phyloP scores from a whole-genome alignment of 345 rosid genomes.

The Geranium rotundifolium region DNA sequence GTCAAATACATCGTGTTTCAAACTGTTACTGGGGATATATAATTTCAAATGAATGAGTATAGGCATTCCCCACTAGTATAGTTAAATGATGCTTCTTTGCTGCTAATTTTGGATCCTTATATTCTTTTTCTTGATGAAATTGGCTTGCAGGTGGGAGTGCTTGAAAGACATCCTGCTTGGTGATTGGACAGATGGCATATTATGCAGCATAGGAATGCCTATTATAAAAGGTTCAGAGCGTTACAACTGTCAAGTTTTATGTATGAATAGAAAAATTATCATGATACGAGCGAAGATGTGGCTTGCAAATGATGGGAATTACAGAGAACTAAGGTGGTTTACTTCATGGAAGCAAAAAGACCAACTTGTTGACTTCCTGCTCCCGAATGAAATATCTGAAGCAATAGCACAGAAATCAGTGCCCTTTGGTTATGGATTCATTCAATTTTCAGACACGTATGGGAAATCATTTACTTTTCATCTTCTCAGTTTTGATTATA shows the following conservation, averaged over 20 bases:
- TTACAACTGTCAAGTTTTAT: slow-evolving; percentile 85
- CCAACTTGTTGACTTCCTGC: slow-evolving; percentile 63
- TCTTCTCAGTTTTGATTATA: background rate
- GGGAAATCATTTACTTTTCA: slow-evolving; percentile 7
- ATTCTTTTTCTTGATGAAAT: background rate
- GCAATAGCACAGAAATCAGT: slow-evolving; percentile 64
- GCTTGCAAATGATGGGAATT: slow-evolving; percentile 89
- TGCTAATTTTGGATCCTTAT: background rate
- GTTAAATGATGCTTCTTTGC: background rate
- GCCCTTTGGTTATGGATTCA: slow-evolving; percentile 82
- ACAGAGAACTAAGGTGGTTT: slow-evolving; percentile 85
- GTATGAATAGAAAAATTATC: slow-evolving; percentile 66
- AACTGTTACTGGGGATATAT: background rate
- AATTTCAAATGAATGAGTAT: background rate
- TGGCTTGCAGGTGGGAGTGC: slow-evolving; percentile 74
- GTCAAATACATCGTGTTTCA: background rate
- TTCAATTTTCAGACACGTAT: slow-evolving; percentile 85
- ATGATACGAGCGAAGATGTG: slow-evolving; percentile 93
- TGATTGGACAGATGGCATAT: slow-evolving; percentile 74
- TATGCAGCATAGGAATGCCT: slow-evolving; percentile 98
- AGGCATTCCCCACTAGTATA: background rate
- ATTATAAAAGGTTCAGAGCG: slow-evolving; percentile 76
- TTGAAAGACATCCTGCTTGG: slow-evolving; percentile 70
- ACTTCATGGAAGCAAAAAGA: slow-evolving; percentile 73
- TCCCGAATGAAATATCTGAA: slow-evolving; percentile 56